phyloP scores from a whole-genome alignment of 257 asterid species.

The Eustoma russellianum region DNA sequence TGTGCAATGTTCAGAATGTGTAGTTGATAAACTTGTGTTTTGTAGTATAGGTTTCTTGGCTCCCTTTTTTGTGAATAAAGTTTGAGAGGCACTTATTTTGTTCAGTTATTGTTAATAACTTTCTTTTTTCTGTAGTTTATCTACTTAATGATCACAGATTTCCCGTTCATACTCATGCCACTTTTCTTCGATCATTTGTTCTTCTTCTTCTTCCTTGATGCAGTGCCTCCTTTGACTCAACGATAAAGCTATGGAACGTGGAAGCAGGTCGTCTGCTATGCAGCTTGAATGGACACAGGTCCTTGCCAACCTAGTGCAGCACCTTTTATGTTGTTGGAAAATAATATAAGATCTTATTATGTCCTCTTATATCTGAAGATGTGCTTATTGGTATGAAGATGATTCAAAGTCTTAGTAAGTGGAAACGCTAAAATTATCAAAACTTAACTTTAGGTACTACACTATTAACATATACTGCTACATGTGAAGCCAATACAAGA shows the following conservation, averaged over 20 bases:
- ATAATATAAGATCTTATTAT: no score
- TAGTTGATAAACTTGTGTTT: no score
- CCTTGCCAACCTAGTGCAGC: constrained; percentile 8
- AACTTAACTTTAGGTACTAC: no score
- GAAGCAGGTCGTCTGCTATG: constrained; percentile 59
- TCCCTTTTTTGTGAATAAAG: background rate
- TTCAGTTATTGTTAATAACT: background rate
- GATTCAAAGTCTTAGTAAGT: no score
- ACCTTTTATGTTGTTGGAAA: no score
- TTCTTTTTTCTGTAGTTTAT: background rate
- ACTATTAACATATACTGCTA: no score
- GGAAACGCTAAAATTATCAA: no score
- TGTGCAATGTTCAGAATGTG: background rate
- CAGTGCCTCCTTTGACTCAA: constrained; percentile 98
- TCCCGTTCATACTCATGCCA: background rate
- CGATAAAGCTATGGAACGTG: constrained; percentile 88
- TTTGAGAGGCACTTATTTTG: background rate
- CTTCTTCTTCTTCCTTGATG: constrained; percentile 8
- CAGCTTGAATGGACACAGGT: constrained; percentile 92
- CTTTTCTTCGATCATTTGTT: background rate
- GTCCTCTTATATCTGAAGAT: no score
- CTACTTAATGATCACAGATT: background rate
- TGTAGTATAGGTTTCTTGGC: background rate
- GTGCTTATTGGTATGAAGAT: no score
- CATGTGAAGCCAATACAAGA: no score